Evolutionary conservation across 2,329 filamentous ascomycete species (phyloP).

Genomic region (Aspergillus costaricaensis): DNA sequence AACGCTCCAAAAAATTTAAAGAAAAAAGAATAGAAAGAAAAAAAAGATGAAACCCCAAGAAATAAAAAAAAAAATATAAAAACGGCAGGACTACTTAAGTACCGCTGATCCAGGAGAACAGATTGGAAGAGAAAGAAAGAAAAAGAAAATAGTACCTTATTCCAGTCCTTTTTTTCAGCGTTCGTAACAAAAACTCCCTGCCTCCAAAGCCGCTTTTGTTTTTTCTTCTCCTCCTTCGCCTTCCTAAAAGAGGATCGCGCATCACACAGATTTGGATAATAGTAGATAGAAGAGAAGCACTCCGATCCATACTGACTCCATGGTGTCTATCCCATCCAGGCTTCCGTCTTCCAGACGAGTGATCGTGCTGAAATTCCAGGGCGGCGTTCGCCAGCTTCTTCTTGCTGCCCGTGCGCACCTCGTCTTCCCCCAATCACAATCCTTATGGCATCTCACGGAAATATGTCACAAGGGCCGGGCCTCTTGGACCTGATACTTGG

Average conservation of each 20-base stretch:
- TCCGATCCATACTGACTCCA: slow-evolving; percentile 15
- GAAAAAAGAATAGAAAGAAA: not conserved
- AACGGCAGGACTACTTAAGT: slow-evolving; percentile 15
- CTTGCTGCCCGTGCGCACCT: slow-evolving; percentile 26
- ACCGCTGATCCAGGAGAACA: slow-evolving; percentile 14
- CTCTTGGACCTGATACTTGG: slow-evolving; percentile 27
- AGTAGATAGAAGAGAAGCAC: slow-evolving; percentile 2
- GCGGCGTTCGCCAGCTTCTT: slow-evolving; percentile 20
- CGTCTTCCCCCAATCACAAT: slow-evolving; percentile 23
- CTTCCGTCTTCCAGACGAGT: slow-evolving; percentile 18
- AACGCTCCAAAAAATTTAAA: not conserved
- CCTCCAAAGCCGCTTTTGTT: slow-evolving; percentile 9
- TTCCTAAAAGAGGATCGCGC: slow-evolving; percentile 16
- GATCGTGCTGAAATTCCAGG: slow-evolving; percentile 20
- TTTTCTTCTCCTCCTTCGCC: not conserved
- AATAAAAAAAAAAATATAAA: slow-evolving; percentile 6
- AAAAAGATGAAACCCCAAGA: not conserved
- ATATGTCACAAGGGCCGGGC: slow-evolving; percentile 32
- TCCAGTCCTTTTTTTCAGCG: slow-evolving; percentile 7
- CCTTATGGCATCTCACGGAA: slow-evolving; percentile 29
- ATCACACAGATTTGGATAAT: slow-evolving; percentile 19
- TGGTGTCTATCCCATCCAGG: slow-evolving; percentile 17
- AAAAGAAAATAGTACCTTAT: not conserved
- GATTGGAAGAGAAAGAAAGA: no score
- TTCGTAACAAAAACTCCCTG: not conserved